These are phyloP conservation scores for Nitzschia palea DNA, from an alignment of 108 stramenopile genomes.

Conservation along the genomic window DNA sequence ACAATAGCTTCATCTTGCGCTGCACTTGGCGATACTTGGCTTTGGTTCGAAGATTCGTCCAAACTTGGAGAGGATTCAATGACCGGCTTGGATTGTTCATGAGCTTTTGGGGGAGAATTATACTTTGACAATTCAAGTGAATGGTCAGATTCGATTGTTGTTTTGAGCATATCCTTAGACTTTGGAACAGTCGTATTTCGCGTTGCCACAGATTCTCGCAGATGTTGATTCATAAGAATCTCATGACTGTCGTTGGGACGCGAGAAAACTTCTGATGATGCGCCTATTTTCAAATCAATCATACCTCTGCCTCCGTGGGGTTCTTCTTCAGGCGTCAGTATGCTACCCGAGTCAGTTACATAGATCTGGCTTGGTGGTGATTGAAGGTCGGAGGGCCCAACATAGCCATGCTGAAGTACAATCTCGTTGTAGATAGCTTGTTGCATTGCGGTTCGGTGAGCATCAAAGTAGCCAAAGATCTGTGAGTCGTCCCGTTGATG, in stretches of 20 bases:
- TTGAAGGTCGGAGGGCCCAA: neutral
- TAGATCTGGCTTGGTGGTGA: conserved; percentile 15
- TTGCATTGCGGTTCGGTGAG: neutral
- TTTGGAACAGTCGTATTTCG: neutral
- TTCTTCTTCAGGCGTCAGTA: neutral
- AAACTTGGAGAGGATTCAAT: conserved; percentile 2
- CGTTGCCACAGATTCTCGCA: neutral
- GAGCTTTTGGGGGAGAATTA: too few relatives aligned
- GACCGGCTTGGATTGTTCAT: neutral
- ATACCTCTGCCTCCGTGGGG: neutral
- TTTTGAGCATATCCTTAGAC: too few relatives aligned
- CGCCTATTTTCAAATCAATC: neutral
- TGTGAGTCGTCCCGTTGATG: conserved; percentile 7
- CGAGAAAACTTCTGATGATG: conserved; percentile 13
- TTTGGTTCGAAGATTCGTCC: neutral
- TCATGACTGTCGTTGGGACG: conserved; percentile 10
- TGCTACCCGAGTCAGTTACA: conserved; percentile 4
- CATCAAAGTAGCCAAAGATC: conserved; percentile 15
- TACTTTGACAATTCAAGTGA: neutral
- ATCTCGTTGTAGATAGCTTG: conserved; percentile 10
- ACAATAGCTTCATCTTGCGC: too few relatives aligned
- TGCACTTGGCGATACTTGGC: too few relatives aligned
- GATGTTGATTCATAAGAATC: neutral
- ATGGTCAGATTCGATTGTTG: too few relatives aligned
- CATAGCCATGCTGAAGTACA: neutral